Evolutionary conservation across 148 eudicot species (phyloP), one percentile per base, ranked within the genome.

Genomic region (Spergularia bocconei): DNA sequence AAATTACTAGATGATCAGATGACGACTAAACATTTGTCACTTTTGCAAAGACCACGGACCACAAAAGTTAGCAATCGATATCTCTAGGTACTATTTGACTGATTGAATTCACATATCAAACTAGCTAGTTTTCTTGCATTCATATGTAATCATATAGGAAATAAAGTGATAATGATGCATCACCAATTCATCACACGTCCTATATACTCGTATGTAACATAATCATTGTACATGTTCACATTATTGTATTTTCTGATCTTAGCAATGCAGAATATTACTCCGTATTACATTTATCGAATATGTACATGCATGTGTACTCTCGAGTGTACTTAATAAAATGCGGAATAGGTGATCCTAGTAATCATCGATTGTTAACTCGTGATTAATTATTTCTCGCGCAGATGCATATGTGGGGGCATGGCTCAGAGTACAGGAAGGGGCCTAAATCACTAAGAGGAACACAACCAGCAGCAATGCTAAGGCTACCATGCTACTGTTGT

Each of bases 381-480:
- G 64, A 61, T 67, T 38, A 51, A 16, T 19, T 13, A 14, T n/a
- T n/a, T 44, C 2, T 6, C 7, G 48, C 10, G 51, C 78, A 89
- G 93, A 89, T 89, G 93, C 93, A 89, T 77, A 89, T 89, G 93
- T 89, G 93, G 93, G 93, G 90, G 5, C 93, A 89, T 72, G 93
- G 93, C 14, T 84, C 90, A 0, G 93, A 89, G 80, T 89, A 77
- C 51, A 59, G 93, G n/a, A 89, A 87, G 74, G 93, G 93, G 33
- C 84, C 88, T 0, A 84, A 89, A 41, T 89, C 93, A 7, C 82
- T 89, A 9, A 78, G 80, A 60, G 93, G 90, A 13, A 76, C 90
- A 60, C 93, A 89, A 72, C 93, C 93, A 63, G 82, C 87, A n/a
- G 87, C 89, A 70, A 89, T 89, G 93, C 79, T 87, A 48, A 84